Conservation (phyloP, 2,329 filamentous ascomycete genomes). For the Colletotrichum orchidophilum region DNA sequence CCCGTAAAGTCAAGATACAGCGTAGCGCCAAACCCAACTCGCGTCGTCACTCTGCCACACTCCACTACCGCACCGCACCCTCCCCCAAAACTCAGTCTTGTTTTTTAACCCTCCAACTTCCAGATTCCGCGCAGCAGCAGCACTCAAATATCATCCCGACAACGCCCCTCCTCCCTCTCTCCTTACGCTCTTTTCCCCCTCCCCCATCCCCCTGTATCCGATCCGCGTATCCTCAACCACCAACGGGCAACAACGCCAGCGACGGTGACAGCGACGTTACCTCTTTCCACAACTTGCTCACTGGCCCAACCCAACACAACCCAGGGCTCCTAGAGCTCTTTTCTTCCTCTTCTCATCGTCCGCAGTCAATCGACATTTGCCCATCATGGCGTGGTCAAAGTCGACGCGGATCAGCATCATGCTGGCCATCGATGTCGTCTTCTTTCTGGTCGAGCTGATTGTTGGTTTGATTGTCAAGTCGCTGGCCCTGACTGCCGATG, state of each 20-base stretch:
- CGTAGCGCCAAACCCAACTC: slow-evolving; percentile 23
- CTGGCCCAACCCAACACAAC: slow-evolving; percentile 11
- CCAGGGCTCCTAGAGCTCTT: slow-evolving; percentile 16
- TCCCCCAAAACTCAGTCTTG: slow-evolving; percentile 13
- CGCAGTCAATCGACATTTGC: slow-evolving; percentile 1
- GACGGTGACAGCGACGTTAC: slow-evolving; percentile 7
- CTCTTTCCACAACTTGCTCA: neutral
- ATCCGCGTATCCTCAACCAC: slow-evolving; percentile 6
- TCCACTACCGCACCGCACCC: neutral
- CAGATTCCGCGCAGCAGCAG: too few species aligned
- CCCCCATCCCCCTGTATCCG: neutral
- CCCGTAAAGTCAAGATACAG: neutral
- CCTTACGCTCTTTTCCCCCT: neutral
- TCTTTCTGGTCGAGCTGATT: slow-evolving; percentile 90
- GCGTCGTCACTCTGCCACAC: neutral
- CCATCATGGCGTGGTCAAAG: slow-evolving; percentile 86
- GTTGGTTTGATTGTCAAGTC: slow-evolving; percentile 90
- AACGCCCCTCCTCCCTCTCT: slow-evolving; percentile 7
- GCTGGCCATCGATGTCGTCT: slow-evolving; percentile 86
- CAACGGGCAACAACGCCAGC: slow-evolving; percentile 6
- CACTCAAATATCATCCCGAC: slow-evolving; percentile 17
- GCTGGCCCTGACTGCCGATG: slow-evolving; percentile 92
- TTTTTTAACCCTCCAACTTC: neutral
- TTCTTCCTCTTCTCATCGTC: neutral
- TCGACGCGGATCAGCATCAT: slow-evolving; percentile 91